A percentile compares a stretch with the other conserved stretches of the same genome.
Evolutionary conservation across 2,329 filamentous ascomycete species (phyloP).

Genomic region (Colletotrichum paranaense): DNA sequence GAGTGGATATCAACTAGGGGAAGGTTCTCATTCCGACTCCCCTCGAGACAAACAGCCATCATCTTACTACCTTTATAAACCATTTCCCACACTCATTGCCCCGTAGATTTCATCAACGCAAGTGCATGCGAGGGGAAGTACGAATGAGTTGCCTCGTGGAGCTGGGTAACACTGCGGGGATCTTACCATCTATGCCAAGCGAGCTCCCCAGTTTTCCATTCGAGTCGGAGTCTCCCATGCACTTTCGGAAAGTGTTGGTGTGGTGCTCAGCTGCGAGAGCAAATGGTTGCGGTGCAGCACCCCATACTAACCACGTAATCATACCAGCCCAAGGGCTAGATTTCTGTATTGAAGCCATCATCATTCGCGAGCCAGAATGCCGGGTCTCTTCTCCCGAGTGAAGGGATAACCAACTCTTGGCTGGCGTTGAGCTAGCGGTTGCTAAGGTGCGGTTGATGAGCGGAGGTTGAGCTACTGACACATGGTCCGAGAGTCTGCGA

Average conservation of each 20-base stretch:
- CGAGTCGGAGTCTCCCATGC: not conserved
- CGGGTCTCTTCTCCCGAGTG: not conserved
- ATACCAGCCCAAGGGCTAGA: not conserved
- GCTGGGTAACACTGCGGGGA: not conserved
- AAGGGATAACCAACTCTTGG: not conserved
- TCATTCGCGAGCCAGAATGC: not conserved
- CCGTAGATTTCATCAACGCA: not conserved
- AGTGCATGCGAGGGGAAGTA: not conserved
- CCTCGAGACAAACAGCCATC: not conserved
- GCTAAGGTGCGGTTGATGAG: not conserved
- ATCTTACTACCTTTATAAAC: too few relatives aligned
- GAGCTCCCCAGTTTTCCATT: not conserved
- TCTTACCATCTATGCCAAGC: not conserved
- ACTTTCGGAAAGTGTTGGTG: not conserved
- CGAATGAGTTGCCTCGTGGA: not conserved
- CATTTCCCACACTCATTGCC: too few relatives aligned
- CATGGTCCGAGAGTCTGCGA: slow-evolving; percentile 12
- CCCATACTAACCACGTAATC: not conserved
- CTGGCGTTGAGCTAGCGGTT: not conserved
- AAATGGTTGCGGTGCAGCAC: not conserved
- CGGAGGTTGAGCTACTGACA: slow-evolving; percentile 6
- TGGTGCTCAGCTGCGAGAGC: not conserved
- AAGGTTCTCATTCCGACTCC: too few relatives aligned
- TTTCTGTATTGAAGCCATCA: not conserved
- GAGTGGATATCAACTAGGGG: too few relatives aligned